phyloP scores from a whole-genome alignment of 176 grass and related monocot genomes.

The Cenchrus fungigraminus region DNA sequence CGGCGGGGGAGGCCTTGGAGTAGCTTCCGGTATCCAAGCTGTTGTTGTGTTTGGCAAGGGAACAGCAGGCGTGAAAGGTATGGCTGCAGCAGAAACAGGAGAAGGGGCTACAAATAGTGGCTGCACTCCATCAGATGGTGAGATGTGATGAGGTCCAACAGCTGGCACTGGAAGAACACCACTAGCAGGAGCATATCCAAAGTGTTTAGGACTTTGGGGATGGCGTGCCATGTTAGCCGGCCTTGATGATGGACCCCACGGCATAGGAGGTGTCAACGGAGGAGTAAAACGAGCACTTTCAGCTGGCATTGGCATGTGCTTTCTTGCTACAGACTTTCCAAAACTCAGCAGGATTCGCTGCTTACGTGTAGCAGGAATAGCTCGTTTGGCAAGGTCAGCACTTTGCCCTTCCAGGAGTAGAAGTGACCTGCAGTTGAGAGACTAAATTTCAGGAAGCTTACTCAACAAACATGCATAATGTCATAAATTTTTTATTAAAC shows the following conservation, averaged over 20 bases:
- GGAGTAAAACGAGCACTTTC: constrained; percentile 43
- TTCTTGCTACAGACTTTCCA: constrained; percentile 67
- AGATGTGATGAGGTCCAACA: constrained; percentile 41
- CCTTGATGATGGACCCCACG: constrained; percentile 61
- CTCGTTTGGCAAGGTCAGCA: constrained; percentile 67
- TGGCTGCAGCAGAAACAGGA: constrained; percentile 45
- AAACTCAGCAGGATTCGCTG: constrained; percentile 67
- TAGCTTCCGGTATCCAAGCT: constrained; percentile 59
- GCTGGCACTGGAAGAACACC: constrained; percentile 42
- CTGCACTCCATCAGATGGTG: constrained; percentile 59
- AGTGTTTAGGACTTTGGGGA: constrained; percentile 54
- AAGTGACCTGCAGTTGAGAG: constrained; percentile 59
- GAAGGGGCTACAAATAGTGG: constrained; percentile 63
- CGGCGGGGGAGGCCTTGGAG: constrained; percentile 50
- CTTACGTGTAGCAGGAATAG: constrained; percentile 62
- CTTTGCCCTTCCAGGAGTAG: constrained; percentile 70
- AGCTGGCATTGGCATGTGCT: constrained; percentile 38
- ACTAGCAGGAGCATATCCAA: constrained; percentile 43
- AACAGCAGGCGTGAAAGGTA: constrained; percentile 49
- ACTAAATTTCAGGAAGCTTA: background rate
- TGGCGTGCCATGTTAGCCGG: constrained; percentile 41
- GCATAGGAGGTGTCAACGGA: constrained; percentile 43
- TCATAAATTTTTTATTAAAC: constrained; percentile 7
- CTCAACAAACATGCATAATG: background rate
- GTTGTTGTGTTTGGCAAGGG: constrained; percentile 42